Conservation (phyloP, 116 monocot genomes). For the Papilionanthe hybrid region DNA sequence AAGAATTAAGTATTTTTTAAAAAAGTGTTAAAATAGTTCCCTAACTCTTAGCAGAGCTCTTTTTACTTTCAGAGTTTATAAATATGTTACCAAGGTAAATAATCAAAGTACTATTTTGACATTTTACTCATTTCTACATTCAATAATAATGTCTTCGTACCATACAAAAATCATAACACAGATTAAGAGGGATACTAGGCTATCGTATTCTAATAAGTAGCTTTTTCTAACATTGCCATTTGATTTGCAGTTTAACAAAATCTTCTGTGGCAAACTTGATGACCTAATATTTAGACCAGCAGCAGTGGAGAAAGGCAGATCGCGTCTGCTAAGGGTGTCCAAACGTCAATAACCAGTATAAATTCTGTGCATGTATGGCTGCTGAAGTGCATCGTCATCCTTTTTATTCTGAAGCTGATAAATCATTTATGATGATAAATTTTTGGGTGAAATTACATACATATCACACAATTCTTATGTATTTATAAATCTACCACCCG, state of each 20-base stretch:
- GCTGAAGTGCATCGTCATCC: too few species aligned
- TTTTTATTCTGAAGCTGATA: neutral
- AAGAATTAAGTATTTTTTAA: too few species aligned
- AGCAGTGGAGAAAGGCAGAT: slow-evolving; percentile 51
- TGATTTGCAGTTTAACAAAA: slow-evolving; percentile 69
- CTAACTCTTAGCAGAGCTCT: too few species aligned
- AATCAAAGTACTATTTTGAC: too few species aligned
- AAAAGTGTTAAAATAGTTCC: too few species aligned
- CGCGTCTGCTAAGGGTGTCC: slow-evolving; percentile 25
- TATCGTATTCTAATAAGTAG: too few species aligned
- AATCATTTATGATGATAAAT: neutral
- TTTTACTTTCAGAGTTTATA: too few species aligned
- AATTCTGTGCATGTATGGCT: neutral
- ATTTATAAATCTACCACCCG: too few species aligned
- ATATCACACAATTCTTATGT: too few species aligned
- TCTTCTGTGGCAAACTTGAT: slow-evolving; percentile 72
- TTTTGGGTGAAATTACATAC: too few species aligned
- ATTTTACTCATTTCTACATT: too few species aligned
- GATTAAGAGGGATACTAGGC: neutral
- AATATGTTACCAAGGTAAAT: too few species aligned
- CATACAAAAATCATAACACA: neutral
- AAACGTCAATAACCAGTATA: slow-evolving; percentile 28
- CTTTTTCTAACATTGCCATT: neutral
- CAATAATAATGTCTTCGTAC: neutral
- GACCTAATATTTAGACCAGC: slow-evolving; percentile 75